These are phyloP conservation scores for Cenchrus americanus DNA, from an alignment of 176 grass and related monocot genomes.

Conservation along the genomic window DNA sequence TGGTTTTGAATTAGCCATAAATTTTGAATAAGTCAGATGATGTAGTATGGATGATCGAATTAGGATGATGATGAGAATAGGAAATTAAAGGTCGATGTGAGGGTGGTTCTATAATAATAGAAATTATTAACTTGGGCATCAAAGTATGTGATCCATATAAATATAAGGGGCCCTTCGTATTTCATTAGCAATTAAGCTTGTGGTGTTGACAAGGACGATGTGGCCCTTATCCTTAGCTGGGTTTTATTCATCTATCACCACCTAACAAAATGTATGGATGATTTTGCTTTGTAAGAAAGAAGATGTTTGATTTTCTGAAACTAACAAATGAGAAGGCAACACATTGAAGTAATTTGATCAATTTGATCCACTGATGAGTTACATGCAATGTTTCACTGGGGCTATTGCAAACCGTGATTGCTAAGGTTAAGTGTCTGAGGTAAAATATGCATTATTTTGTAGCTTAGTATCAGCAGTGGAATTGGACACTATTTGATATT, in stretches of 20 bases:
- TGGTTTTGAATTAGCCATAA: background rate
- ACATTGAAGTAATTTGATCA: too few species aligned
- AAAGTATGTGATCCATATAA: background rate
- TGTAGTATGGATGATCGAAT: too few species aligned
- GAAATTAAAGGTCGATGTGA: background rate
- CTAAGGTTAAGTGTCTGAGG: too few species aligned
- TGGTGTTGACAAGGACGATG: background rate
- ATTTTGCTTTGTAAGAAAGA: background rate
- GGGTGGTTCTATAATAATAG: background rate
- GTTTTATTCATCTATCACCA: background rate
- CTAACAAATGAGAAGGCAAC: too few species aligned
- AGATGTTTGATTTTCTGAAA: too few species aligned
- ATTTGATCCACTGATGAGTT: too few species aligned
- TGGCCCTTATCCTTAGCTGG: too few species aligned
- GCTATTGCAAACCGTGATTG: too few species aligned
- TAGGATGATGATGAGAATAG: background rate
- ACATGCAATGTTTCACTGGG: too few species aligned
- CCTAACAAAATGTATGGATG: background rate
- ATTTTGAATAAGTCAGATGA: background rate
- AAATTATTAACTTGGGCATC: background rate
- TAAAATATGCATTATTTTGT: too few species aligned
- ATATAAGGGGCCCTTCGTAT: background rate
- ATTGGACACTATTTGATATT: too few species aligned
- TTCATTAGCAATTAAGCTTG: background rate
- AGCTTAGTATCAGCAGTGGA: too few species aligned